A percentile compares a stretch with the other conserved stretches of the same genome.
Evolutionary conservation across 2,329 filamentous ascomycete species (phyloP).

Genomic region (Calcarisporium arbuscula): DNA sequence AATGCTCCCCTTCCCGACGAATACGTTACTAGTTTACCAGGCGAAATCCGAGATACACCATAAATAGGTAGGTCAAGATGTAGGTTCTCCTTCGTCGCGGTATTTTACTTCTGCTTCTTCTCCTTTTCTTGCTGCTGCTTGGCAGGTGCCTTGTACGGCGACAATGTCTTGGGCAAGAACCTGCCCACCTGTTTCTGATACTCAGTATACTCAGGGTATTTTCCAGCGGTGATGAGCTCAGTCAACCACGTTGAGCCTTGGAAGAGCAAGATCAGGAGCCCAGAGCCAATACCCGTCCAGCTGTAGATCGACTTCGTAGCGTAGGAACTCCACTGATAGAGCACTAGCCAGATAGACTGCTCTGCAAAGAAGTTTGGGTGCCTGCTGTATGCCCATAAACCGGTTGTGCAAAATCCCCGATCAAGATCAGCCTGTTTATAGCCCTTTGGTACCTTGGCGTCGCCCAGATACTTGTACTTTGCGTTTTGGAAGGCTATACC

Average conservation of each 20-base stretch:
- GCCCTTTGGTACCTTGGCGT: constrained; percentile 60
- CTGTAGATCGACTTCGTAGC: constrained; percentile 64
- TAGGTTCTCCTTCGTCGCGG: too few relatives aligned
- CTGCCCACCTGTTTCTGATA: constrained; percentile 80
- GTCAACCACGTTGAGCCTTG: constrained; percentile 86
- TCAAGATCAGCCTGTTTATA: constrained; percentile 73
- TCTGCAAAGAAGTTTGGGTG: constrained; percentile 96
- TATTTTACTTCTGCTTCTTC: constrained; percentile 20
- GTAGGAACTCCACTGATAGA: constrained; percentile 86
- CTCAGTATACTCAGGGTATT: constrained; percentile 81
- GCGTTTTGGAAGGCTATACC: constrained; percentile 67
- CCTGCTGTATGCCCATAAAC: constrained; percentile 80
- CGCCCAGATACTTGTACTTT: constrained; percentile 68
- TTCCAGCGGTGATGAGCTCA: constrained; percentile 69
- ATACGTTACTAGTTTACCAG: too few relatives aligned
- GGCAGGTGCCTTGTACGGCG: constrained; percentile 34
- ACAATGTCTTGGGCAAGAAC: constrained; percentile 62
- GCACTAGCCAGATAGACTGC: constrained; percentile 78
- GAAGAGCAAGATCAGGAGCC: constrained; percentile 72
- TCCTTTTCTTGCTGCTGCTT: constrained; percentile 29
- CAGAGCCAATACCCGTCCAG: constrained; percentile 69
- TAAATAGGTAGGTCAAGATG: too few relatives aligned
- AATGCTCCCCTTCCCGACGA: too few relatives aligned
- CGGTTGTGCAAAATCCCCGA: constrained; percentile 78
- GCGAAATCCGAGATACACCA: too few relatives aligned